Base-by-base conservation (phyloP, 768 basidiomycete species). In the Albatrellus ellisii region DNA sequence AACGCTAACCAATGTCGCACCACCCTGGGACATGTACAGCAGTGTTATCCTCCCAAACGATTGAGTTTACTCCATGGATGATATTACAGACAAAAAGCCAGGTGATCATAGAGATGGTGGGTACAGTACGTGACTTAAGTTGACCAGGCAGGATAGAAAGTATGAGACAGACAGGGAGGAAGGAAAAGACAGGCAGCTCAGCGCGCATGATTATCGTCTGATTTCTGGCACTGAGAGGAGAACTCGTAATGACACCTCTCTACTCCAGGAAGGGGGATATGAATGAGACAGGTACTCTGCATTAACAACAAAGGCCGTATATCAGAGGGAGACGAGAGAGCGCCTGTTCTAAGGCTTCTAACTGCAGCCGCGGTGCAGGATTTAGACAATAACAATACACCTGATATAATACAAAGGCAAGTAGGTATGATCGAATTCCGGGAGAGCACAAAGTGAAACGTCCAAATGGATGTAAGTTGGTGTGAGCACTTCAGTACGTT, bases 1-100 rank as follows among this genome's bases (percentile, higher is more conserved):
- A 35, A 37, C 17, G 4, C 65, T 51, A 43, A 67, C 66, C 44
- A 18, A 67, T 61, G 44, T 67, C 66, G 45, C 65, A 66, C 59
- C 60, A 67, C 6, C 56, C 51, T 2, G 61, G 59, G 0, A 52
- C 47, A 8, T 39, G 44, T 28, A 58, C 48, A 2, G 35, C 46
- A 33, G 46, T 44, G 24, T 54, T 59, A 33, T 59, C 58, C 25
- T 46, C 46, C 64, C 63, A 67, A 12, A 61, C 41, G 28, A 66
- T 47, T 5, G 54, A 29, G 47, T 63, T 59, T 36, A 62, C 47
- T 42, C 44, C 46, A 36, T 48, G 52, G 11, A 60, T 47, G 20
- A 63, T 18, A 25, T 47, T 54, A 26, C 48, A 49, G 36, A 56
- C 34, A 24, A 47, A 39, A 7, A 56, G 38, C 56, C 56, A 56